Base-by-base conservation (phyloP, 2,329 filamentous ascomycete species). In the Fusarium sp. region DNA sequence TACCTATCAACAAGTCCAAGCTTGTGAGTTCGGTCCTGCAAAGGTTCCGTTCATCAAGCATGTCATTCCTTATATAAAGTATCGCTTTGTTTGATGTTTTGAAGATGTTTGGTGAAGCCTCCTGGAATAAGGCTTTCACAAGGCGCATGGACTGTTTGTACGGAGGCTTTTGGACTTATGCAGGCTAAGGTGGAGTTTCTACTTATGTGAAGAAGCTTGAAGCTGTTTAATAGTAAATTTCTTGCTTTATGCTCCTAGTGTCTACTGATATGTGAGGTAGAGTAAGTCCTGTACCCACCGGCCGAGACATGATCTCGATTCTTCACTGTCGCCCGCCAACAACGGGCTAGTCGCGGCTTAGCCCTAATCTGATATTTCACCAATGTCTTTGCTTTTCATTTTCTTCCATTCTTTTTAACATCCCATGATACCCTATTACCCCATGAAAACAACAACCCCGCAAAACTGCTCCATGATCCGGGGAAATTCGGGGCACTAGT, bases 361-460 rank as follows among this genome's bases (percentile, higher is more conserved):
- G 38, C 15, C 38, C 18, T 41, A 27, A 61, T 31, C 33, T 47
- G 14, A 38, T 53, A 36, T 42, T 29, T 29, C 49, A 54, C 36
- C 38, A 35, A 29, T 33, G 27, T 52, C 47, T 44, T 47, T 45
- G n/a, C 2, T 33, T 36, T 38, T 52, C 18, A 36, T 46, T 38
- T 35, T 46, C 47, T 44, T 46, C 13, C 59, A 49, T 71, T 71
- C 53, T 22, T 44, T 36, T 29, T 29, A n/a, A 38, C 33, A 20
- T 52, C 42, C 33, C 57, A 46, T 68, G 62, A 50, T 36, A 57
- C 62, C 18, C 41, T 52, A 68, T 68, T 71, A 71, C 68, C 69
- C 68, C 68, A 71, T 71, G 36, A 53, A 71, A 68, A 71, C 33
- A 56, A 25, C 42, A 64, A 68, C 68, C 68, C 68, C 68, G 68